These are phyloP conservation scores for Ilyonectria mors-panacis DNA, from an alignment of 2,329 filamentous ascomycete genomes.

Conservation along the genomic window DNA sequence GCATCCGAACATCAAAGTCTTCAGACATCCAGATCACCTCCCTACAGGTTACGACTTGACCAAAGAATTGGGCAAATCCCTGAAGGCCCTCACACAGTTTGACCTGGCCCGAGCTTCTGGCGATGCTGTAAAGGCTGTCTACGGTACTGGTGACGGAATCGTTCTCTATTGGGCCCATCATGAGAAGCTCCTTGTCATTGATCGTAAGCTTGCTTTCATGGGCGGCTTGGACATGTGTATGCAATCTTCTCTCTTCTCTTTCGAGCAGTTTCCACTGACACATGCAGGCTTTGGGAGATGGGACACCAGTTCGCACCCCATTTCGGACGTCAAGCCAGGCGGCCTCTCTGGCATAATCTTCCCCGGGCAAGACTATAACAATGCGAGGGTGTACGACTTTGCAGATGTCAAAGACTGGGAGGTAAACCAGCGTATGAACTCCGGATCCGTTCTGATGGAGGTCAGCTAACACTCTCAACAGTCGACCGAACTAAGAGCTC, in stretches of 20 bases:
- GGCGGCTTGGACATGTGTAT: constrained; percentile 87
- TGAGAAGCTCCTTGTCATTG: constrained; percentile 89
- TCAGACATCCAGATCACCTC: constrained; percentile 90
- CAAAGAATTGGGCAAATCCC: constrained; percentile 76
- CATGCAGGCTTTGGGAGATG: constrained; percentile 81
- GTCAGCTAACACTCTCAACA: constrained; percentile 39
- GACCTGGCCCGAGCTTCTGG: constrained; percentile 75
- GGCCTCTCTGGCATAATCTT: constrained; percentile 84
- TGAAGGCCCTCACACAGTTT: constrained; percentile 66
- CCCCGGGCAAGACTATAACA: constrained; percentile 94
- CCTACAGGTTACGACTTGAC: constrained; percentile 79
- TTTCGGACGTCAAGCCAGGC: constrained; percentile 86
- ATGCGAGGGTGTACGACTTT: constrained; percentile 87
- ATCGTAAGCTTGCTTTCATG: constrained; percentile 89
- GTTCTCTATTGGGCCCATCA: constrained; percentile 95
- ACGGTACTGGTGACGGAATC: constrained; percentile 85
- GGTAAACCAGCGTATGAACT: constrained; percentile 78
- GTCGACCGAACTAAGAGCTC: constrained; percentile 84
- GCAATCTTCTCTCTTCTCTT: constrained; percentile 28
- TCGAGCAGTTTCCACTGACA: constrained; percentile 38
- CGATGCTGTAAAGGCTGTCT: constrained; percentile 83
- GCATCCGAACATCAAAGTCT: constrained; percentile 89
- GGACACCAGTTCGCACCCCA: constrained; percentile 87
- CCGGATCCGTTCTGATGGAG: not conserved
- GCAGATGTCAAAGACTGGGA: constrained; percentile 83